Evolutionary conservation across 2,329 filamentous ascomycete species (phyloP).

Genomic region (Sporothrix sp.): DNA sequence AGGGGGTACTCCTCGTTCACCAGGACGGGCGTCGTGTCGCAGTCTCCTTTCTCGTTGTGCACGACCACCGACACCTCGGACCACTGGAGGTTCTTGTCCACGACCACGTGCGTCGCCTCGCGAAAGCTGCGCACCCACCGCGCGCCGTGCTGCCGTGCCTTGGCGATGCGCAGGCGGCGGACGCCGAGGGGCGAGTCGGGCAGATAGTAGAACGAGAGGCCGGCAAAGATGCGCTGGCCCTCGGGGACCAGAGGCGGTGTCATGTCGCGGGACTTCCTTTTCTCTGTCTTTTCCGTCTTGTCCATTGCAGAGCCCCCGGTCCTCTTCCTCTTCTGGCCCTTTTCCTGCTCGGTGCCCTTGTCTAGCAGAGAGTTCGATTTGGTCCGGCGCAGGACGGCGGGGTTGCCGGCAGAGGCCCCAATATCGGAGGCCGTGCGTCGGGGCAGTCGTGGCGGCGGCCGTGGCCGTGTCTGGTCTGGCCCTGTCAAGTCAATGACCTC

Average conservation of each 20-base stretch:
- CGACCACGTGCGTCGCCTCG: conserved; percentile 66
- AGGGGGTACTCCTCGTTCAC: conserved; percentile 60
- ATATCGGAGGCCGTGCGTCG: conserved; percentile 18
- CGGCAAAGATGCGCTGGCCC: conserved; percentile 48
- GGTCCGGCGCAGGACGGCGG: conserved; percentile 5
- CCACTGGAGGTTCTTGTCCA: conserved; percentile 60
- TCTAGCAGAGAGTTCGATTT: conserved; percentile 5
- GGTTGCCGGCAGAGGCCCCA: not conserved
- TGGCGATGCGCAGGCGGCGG: conserved; percentile 62
- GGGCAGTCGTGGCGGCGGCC: conserved; percentile 13
- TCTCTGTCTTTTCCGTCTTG: not conserved
- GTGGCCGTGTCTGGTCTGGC: not conserved
- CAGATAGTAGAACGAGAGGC: conserved; percentile 63
- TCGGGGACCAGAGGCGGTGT: conserved; percentile 37
- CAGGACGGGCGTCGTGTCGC: conserved; percentile 32
- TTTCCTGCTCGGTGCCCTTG: not conserved
- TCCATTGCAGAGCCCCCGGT: not conserved
- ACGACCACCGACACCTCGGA: conserved; percentile 52
- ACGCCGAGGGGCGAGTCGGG: conserved; percentile 67
- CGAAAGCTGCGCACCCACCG: conserved; percentile 52
- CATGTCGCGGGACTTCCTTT: not conserved
- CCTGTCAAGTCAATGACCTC: not conserved
- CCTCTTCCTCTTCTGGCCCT: not conserved
- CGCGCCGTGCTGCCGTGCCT: conserved; percentile 66
- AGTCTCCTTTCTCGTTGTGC: conserved; percentile 21